Base-by-base conservation (phyloP, 108 stramenopile genomes). In the Bacterosira constricta region DNA sequence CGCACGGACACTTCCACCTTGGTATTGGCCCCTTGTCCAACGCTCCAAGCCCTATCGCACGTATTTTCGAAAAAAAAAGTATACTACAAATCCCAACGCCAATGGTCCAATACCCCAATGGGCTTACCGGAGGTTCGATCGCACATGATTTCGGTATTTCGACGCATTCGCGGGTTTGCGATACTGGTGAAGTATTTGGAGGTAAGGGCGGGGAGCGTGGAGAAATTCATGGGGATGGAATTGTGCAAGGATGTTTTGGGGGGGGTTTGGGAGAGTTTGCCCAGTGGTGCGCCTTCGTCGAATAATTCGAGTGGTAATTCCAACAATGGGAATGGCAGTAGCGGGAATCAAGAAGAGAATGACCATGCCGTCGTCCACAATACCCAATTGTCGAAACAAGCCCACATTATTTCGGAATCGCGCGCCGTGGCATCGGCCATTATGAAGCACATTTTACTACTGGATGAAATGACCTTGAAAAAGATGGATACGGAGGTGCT, bases 21-120 rank as follows among this genome's bases (percentile, higher is more conserved):
- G 13, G 31, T 5, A n/a, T 37, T 6, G 29, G 61, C 18, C 27
- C 50, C 21, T 9, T 67, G 49, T 46, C 80, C 64, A 13, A 66
- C 71, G 25, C 56, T 95, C 37, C 55, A 73, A 10, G 83, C 83
- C 8, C 72, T 95, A 1, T 58, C 86, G 4, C 57, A 72, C 57
- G 77, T 92, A 27, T 92, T 96, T 49, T 71, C 85, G 58, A 87
- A 80, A 42, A 91, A 88, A 56, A 92, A 89, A 70, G 34, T 67
- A 3, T 94, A 87, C 63, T 96, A 93, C 88, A 90, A 82, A 64
- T 85, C 39, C 52, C 37, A 88, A 91, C 80, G 72, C 15, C 75
- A 59, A 23, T 88, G 88, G 84, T 83, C 72, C 54, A 63, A 52
- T 18, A 34, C 74, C 52, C 42, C 75, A 21, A 63, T 53, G n/a